phyloP scores from a whole-genome alignment of 495 filamentous ascomycete species.

The Cairneyella variabilis region DNA sequence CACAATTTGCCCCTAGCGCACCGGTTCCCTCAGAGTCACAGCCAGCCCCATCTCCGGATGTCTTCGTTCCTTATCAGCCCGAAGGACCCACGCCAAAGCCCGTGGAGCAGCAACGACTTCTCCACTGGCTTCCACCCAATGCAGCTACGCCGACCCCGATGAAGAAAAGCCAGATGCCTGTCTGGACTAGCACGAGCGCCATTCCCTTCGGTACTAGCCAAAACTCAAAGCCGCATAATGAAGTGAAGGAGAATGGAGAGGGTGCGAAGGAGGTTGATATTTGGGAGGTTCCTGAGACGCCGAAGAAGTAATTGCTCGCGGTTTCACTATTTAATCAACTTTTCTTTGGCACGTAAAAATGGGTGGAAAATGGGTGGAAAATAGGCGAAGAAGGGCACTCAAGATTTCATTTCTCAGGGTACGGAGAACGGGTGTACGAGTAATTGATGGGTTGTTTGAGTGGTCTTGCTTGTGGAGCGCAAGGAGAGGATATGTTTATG shows the following conservation, averaged over 20 bases:
- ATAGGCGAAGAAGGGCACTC: no score
- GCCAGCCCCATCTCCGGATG: constrained; percentile 25
- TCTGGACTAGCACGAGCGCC: constrained; percentile 46
- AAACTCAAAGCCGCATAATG: neutral
- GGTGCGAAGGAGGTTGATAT: constrained; percentile 8
- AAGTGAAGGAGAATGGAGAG: neutral
- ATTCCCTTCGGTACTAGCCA: constrained; percentile 40
- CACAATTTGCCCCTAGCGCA: constrained; percentile 2
- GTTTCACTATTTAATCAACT: no score
- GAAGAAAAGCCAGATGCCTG: constrained; percentile 41
- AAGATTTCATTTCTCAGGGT: no score
- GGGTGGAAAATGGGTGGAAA: no score
- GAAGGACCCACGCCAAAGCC: constrained; percentile 18
- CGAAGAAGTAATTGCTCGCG: constrained; percentile 1
- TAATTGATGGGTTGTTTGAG: no score
- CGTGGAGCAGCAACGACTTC: constrained; percentile 13
- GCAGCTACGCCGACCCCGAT: constrained; percentile 30
- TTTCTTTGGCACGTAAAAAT: no score
- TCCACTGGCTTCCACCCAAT: constrained; percentile 19
- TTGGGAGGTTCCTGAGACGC: constrained; percentile 21
- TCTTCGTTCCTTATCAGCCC: constrained; percentile 31
- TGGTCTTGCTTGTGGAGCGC: no score
- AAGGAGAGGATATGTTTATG: no score
- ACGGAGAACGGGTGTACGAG: no score
- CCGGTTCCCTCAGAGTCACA: constrained; percentile 1